phyloP scores from a whole-genome alignment of 352 stramenopile genomes.

The Phytophthora cactorum region DNA sequence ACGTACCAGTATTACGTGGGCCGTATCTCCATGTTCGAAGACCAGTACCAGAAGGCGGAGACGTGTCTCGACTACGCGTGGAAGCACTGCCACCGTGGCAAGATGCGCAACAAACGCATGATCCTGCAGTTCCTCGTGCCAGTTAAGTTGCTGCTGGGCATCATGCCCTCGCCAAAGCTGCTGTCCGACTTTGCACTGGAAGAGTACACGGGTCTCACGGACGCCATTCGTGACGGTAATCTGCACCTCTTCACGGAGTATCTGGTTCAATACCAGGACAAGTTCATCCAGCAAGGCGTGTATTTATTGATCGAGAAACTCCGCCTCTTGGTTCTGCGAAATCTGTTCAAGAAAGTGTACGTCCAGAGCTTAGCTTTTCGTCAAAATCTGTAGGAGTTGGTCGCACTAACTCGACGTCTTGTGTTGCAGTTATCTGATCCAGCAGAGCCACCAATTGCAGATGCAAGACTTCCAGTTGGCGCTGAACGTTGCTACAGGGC shows the following conservation, averaged over 20 bases:
- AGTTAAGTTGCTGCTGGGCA: slow-evolving; percentile 93
- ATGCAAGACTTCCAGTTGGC: slow-evolving; percentile 90
- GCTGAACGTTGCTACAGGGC: slow-evolving; percentile 86
- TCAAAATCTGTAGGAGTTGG: no score
- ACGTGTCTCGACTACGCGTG: slow-evolving; percentile 94
- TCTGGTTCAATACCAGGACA: slow-evolving; percentile 90
- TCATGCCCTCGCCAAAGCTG: slow-evolving; percentile 91
- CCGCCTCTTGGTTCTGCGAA: slow-evolving; percentile 94
- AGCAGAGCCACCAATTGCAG: slow-evolving; percentile 90
- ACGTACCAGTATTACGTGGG: slow-evolving; percentile 97
- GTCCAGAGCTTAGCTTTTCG: slow-evolving; percentile 19
- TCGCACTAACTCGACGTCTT: not conserved
- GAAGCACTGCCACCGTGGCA: slow-evolving; percentile 89
- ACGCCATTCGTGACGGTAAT: slow-evolving; percentile 92
- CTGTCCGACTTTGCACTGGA: slow-evolving; percentile 91
- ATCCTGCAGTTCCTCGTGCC: slow-evolving; percentile 96
- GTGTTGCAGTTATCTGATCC: slow-evolving; percentile 71
- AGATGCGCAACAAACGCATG: slow-evolving; percentile 92
- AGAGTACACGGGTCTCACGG: slow-evolving; percentile 89
- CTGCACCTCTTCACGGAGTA: slow-evolving; percentile 93
- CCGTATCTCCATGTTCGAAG: slow-evolving; percentile 97
- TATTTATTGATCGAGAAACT: slow-evolving; percentile 98
- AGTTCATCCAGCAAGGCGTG: slow-evolving; percentile 92
- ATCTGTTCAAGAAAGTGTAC: slow-evolving; percentile 97
- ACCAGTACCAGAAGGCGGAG: slow-evolving; percentile 96